Evolutionary conservation across 2,329 filamentous ascomycete genomes (phyloP).

Genomic region (Fusarium avenaceum): DNA sequence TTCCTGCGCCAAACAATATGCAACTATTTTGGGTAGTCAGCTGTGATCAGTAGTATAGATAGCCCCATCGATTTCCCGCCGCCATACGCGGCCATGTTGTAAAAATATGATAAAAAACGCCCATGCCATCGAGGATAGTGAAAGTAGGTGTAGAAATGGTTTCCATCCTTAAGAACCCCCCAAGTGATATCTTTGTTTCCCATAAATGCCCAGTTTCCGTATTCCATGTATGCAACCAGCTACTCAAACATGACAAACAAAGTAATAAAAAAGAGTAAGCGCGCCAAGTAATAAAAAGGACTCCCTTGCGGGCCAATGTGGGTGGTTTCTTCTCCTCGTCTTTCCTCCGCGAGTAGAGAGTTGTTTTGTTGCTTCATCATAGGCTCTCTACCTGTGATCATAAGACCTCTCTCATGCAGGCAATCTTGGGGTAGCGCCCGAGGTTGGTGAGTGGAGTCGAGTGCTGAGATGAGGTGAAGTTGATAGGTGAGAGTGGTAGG

Average conservation of each 20-base stretch:
- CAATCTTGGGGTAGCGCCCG: constrained; percentile 20
- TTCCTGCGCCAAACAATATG: constrained; percentile 47
- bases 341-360: constrained; percentile 1
- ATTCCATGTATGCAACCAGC: constrained; percentile 42
- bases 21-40: constrained; percentile 33
- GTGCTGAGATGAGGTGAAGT: constrained; percentile 14
- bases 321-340: constrained; percentile 15
- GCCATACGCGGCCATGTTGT: constrained; percentile 16
- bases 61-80: constrained; percentile 5
- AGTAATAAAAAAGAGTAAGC: constrained; percentile 21
- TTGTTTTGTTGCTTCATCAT: constrained; percentile 21
- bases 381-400: constrained; percentile 21
- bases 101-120: constrained; percentile 34
- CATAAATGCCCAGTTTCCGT: constrained; percentile 41
- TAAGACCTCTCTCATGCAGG: constrained; percentile 30
- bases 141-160: constrained; percentile 13
- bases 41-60: constrained; percentile 27
- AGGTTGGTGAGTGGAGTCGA: constrained; percentile 42
- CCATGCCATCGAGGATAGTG: constrained; percentile 35
- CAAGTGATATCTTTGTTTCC: constrained; percentile 41
- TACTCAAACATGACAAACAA: constrained; percentile 14
- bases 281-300: constrained; percentile 29
- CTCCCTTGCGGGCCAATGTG: constrained; percentile 32
- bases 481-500: constrained; percentile 19
- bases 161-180: constrained; percentile 20